phyloP scores from a whole-genome alignment of 768 basidiomycete genomes.

The Lactifluus volemus region DNA sequence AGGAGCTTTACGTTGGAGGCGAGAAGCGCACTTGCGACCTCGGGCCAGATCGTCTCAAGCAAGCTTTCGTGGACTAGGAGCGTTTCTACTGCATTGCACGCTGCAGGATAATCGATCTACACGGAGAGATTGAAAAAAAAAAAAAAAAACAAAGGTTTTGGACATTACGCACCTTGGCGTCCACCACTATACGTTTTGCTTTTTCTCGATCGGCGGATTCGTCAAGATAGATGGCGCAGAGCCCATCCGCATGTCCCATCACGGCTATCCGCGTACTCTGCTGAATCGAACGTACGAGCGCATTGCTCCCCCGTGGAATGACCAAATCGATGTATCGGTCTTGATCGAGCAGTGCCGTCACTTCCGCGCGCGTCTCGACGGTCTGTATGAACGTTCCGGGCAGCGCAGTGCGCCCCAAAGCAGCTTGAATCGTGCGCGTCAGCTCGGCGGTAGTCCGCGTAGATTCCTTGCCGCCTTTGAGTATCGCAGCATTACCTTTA shows the following conservation, averaged over 20 bases:
- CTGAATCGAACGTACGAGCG: conserved; percentile 82
- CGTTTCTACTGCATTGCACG: conserved; percentile 90
- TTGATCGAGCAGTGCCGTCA: conserved; percentile 74
- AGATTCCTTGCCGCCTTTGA: conserved; percentile 98
- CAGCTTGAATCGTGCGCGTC: conserved; percentile 69
- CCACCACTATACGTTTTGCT: conserved; percentile 73
- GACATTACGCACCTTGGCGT: conserved; percentile 65
- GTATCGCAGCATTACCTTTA: conserved; percentile 89
- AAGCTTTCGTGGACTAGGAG: conserved; percentile 75
- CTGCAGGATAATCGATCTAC: conserved; percentile 90
- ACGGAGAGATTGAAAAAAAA: too few species aligned
- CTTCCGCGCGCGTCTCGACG: conserved; percentile 86
- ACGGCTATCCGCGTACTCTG: conserved; percentile 88
- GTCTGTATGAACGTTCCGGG: conserved; percentile 82
- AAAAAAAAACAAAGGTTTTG: too few species aligned
- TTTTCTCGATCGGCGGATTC: conserved; percentile 70
- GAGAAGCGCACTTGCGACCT: conserved; percentile 66
- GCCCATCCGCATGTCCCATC: conserved; percentile 97
- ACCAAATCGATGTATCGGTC: conserved; percentile 95
- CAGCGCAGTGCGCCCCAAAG: conserved; percentile 62
- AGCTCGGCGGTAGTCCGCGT: conserved; percentile 69
- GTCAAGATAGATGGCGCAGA: conserved; percentile 88
- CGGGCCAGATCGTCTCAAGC: conserved; percentile 69
- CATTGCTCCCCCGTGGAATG: conserved; percentile 92
- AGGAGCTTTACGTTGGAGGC: conserved; percentile 62